Base-by-base conservation (phyloP, 179 eudicot genomes). In the Silene vulgaris region DNA sequence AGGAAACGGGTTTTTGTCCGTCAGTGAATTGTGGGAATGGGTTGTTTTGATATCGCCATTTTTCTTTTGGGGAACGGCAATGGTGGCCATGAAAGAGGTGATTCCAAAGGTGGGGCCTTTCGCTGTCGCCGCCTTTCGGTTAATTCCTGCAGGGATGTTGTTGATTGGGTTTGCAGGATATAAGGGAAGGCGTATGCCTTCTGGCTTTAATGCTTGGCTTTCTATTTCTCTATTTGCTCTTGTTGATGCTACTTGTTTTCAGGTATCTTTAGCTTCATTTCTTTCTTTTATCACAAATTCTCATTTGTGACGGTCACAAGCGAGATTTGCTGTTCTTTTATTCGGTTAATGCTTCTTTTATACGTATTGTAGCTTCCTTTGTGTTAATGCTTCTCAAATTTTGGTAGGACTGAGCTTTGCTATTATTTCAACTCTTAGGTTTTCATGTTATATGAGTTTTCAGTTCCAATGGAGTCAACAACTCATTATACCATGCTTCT, bases 61-160 rank as follows among this genome's bases (percentile, higher is more conserved):
- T 74, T 92, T 95, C 90, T 95, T 95, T 79, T 95, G 99, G 99
- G 99, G 99, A 1, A 95, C 99, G 65, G 93, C 97, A 12, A 92
- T 92, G 99, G 99, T 95, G 72, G 99, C 99, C 0, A 95, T 95
- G 99, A 95, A 95, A 85, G 95, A 87, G 74, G 93, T 95, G 56
- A 77, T 92, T 81, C 99, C 97, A 1, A 89, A 87, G 75, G 82
- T 91, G 12, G 99, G 99, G 0, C 97, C 97, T 0, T 89, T 92
- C 23, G 87, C 88, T 26, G 88, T 95, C 0, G 80, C 99, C 2
- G 75, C 97, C 4, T 92, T 95, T 68, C 78, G 97, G 76, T 77
- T 95, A 6, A 83, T 95, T 73, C 99, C 99, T 7, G 93, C 99
- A 0, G 99, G 99, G 21, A n/a, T 88, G 74, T 70, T 90, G 76